phyloP scores from a whole-genome alignment of 179 eudicot genomes.

The Patellifolia procumbens region DNA sequence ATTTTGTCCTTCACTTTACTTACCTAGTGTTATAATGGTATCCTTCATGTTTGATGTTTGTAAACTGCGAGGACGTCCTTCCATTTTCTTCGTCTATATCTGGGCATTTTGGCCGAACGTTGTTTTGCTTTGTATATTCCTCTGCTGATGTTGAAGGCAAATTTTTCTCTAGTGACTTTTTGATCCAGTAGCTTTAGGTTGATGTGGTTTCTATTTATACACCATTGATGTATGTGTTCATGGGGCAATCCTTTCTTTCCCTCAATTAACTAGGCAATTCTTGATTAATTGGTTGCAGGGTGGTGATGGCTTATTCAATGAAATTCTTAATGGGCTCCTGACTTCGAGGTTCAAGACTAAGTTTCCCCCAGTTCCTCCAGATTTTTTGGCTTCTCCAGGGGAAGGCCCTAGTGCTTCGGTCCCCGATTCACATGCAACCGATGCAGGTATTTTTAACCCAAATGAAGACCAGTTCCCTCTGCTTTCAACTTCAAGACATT shows the following conservation, averaged over 20 bases:
- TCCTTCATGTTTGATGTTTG: neutral
- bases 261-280: neutral
- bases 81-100: neutral
- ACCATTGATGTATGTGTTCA: neutral
- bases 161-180: neutral
- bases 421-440: constrained; percentile 41
- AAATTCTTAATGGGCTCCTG: constrained; percentile 87
- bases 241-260: neutral
- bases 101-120: neutral
- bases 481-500: constrained; percentile 42
- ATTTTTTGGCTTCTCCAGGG: constrained; percentile 42
- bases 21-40: neutral
- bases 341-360: constrained; percentile 77
- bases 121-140: neutral
- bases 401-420: constrained; percentile 32
- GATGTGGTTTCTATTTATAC: neutral
- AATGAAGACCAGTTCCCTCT: constrained; percentile 60
- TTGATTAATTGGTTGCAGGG: constrained; percentile 52
- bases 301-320: constrained; percentile 98
- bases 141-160: neutral
- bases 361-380: constrained; percentile 72
- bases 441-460: constrained; percentile 39
- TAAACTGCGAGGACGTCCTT: neutral
- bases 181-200: neutral
- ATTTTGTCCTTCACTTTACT: neutral